Base-by-base conservation (phyloP, 345 rosid species). In the Luvunga scandens region DNA sequence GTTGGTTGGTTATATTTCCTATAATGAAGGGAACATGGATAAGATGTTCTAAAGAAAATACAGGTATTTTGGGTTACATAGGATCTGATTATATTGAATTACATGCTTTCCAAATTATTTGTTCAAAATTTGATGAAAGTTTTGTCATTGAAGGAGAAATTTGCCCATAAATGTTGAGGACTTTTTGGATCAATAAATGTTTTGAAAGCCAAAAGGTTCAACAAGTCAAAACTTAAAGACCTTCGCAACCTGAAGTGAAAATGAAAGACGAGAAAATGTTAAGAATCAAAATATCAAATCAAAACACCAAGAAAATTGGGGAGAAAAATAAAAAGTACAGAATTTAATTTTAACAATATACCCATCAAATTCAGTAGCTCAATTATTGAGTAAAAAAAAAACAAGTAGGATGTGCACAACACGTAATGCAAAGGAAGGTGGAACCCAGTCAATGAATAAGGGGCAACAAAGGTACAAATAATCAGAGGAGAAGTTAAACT, bases 381-480 rank as follows among this genome's bases (percentile, higher is more conserved):
- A 82, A 84, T 84, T 77, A 84, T 82, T 86, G 82, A 78, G 53
- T 59, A 30, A 50, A 25, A 38, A 48, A 70, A 75, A 56, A 45
- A 72, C 21, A 24, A 68, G 74, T 82, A 22, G 74, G 75, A 56
- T 34, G 75, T 75, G 27, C 25, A 18, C 57, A 21, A 21, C 71
- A 48, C 62, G 42, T 61, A 75, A 75, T 62, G 22, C 42, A 61
- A 59, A 69, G 39, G 36, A 31, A 16, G 25, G 81, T 81, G 85
- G 87, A 82, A 0, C 81, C 83, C 79, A 60, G 18, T 62, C 60
- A 75, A 84, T 83, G 70, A 84, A 79, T 75, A n/a, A 30, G 57
- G 24, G 57, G 42, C 80, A 81, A 59, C 71, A 53, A 82, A 82
- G 80, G 79, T 45, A 22, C 50, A 74, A 48, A 76, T 42, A 60